phyloP scores from a whole-genome alignment of 371 early-diverging fungal species.

The Mucor lusitanicus region DNA sequence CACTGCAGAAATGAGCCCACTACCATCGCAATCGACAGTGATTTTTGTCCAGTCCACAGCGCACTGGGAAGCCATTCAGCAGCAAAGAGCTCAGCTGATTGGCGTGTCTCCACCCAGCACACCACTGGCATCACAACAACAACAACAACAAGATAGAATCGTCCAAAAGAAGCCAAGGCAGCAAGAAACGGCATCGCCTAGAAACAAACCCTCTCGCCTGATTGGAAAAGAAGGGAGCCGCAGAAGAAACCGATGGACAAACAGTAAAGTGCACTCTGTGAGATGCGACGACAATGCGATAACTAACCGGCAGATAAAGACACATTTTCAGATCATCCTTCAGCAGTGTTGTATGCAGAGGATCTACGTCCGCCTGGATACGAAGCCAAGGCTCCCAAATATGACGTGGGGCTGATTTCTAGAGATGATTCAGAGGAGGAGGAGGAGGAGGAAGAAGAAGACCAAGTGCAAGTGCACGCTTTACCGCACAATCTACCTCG shows the following conservation, averaged over 20 bases:
- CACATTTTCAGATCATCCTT: constrained; percentile 38
- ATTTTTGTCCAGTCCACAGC: constrained; percentile 28
- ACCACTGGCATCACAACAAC: background rate
- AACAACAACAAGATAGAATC: background rate
- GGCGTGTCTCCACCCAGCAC: background rate
- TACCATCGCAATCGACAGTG: constrained; percentile 12
- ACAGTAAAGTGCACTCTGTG: constrained; percentile 19
- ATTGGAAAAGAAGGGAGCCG: constrained; percentile 41
- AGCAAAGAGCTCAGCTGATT: constrained; percentile 10
- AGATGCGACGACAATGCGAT: background rate
- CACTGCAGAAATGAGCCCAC: background rate
- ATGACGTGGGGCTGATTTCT: background rate
- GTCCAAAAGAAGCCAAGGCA: background rate
- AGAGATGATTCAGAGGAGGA: background rate
- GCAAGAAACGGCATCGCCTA: background rate
- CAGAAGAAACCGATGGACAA: constrained; percentile 37
- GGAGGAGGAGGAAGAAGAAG: background rate
- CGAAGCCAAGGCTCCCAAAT: background rate
- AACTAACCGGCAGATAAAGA: constrained; percentile 12
- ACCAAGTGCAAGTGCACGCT: background rate
- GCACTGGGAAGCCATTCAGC: constrained; percentile 23
- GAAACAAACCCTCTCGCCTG: constrained; percentile 14
- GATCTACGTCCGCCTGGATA: constrained; percentile 42
- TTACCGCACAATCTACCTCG: constrained; percentile 12
- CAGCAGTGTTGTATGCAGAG: constrained; percentile 35